phyloP scores from a whole-genome alignment of 768 basidiomycete species.

The Podaxis rugospora region DNA sequence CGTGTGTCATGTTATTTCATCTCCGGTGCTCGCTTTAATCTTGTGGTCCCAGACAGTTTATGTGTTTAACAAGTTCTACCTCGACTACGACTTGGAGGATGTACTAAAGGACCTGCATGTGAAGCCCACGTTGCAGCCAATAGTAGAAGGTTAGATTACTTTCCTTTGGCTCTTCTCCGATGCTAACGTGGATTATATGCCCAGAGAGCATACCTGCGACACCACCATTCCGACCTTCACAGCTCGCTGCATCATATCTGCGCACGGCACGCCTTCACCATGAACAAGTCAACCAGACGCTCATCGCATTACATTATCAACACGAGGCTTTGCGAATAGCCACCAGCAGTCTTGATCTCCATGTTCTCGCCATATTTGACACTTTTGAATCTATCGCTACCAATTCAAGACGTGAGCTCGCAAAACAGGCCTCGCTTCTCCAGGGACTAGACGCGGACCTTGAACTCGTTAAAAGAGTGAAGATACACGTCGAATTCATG shows the following conservation, averaged over 20 bases:
- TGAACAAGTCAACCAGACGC: constrained; percentile 50
- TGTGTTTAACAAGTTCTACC: constrained; percentile 79
- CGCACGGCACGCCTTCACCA: constrained; percentile 61
- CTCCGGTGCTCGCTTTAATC: background rate
- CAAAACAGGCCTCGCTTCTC: constrained; percentile 61
- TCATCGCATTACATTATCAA: constrained; percentile 57
- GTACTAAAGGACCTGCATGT: constrained; percentile 61
- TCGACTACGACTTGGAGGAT: constrained; percentile 65
- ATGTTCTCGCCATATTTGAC: constrained; percentile 66
- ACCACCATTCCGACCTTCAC: constrained; percentile 66
- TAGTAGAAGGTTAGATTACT: constrained; percentile 55
- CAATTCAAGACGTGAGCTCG: constrained; percentile 59
- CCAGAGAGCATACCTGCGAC: constrained; percentile 61
- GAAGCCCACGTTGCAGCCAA: constrained; percentile 60
- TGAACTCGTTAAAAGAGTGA: constrained; percentile 61
- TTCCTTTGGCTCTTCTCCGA: background rate
- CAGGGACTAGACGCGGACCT: constrained; percentile 66
- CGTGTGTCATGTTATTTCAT: constrained; percentile 20
- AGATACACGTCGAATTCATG: constrained; percentile 73
- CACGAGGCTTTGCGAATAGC: constrained; percentile 71
- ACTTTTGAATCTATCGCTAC: constrained; percentile 60
- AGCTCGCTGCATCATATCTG: constrained; percentile 63
- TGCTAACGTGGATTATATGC: background rate
- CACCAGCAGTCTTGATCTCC: constrained; percentile 64
- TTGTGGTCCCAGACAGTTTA: constrained; percentile 53